Evolutionary conservation across 805 yeast species (phyloP), one percentile per base, ranked within the genome.

Genomic region (Candida peoriensis): DNA sequence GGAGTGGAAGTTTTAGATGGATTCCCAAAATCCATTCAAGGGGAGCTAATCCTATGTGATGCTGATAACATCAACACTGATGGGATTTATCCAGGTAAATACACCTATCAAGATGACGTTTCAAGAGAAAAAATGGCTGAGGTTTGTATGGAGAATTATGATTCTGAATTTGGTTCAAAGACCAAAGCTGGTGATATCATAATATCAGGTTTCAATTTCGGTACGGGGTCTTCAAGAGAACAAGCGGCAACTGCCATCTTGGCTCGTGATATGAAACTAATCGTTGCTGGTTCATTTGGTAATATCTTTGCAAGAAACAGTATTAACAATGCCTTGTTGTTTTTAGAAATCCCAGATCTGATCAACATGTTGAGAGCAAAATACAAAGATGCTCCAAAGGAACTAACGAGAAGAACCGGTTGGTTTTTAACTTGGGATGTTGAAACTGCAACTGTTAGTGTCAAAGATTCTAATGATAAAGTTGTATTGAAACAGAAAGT

Each of bases 81-180:
- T 60, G 99, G 97, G 54, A 93, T 93, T 39, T 93, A 93, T 58
- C 99, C 99, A 16, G 99, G 99, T 47, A 93, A 93, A 60, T 93
- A 93, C 70, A 93, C 99, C 8, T 93, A 93, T 64, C 97, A 93
- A 66, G 99, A 93, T 60, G 97, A 93, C 57, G 93, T 93, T 30
- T 75, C 97, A 27, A 74, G 83, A 53, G 95, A 86, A 50, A 86
- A 82, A 58, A 93, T 93, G 99, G 98, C 98, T 23, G 84, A 90
- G 62, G 98, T 93, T 30, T 93, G 98, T 68, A 93, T 93, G 99
- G 98, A 93, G 64, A 93, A 93, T 67, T 93, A 93, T 63, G 99
- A 93, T 61, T 58, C 85, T 11, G 95, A 89, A 46, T 93, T 93
- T 61, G 80, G 83, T 38, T 43, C 63, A 20, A 89, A 87, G 68